Base-by-base conservation (phyloP, 352 stramenopile genomes). In the Pythium monospermum region DNA sequence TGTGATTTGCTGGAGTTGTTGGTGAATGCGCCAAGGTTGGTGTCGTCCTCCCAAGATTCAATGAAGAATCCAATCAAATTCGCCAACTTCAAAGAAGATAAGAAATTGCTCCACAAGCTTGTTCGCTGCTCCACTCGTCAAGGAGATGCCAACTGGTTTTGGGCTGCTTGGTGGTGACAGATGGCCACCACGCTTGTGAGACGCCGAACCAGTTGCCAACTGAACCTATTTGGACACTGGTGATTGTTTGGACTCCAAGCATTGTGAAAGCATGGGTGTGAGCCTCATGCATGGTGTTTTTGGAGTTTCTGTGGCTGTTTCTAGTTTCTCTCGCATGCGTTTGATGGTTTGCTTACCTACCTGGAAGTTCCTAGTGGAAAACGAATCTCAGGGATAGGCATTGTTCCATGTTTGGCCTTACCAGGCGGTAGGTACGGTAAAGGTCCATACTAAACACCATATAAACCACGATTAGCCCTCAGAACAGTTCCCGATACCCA, bases 391-490 rank as follows among this genome's bases (percentile, higher is more conserved):
- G 36, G 32, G 48, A 37, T 57, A 35, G 35, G 41, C 40, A 45
- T 19, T 33, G 21, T 36, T 21, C 12, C 18, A 21, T 13, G 52
- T 59, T 59, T 59, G 51, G 41, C 51, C 51, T 52, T 47, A 18
- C 42, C n/a, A n/a, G n/a, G n/a, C n/a, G n/a, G n/a, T n/a, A n/a
- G 51, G 2, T 46, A 13, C 7, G 27, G 26, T 37, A 44, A 23
- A 2, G 33, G 31, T 21, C 21, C n/a, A 60, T 60, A 60, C 53
- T 54, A 60, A 60, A 54, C 53, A 27, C 53, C 26, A 60, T 52
- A 54, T 25, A 52, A 35, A 13, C 7, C 30, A 35, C 13, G 7
- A 13, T 35, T 35, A 8, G 30, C 8, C 30, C n/a, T n/a, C n/a
- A n/a, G n/a, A n/a, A n/a, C 7, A 25, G 33, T 39, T 26, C 36